phyloP scores from a whole-genome alignment of 768 basidiomycete genomes.

The Collybiopsis luxurians region DNA sequence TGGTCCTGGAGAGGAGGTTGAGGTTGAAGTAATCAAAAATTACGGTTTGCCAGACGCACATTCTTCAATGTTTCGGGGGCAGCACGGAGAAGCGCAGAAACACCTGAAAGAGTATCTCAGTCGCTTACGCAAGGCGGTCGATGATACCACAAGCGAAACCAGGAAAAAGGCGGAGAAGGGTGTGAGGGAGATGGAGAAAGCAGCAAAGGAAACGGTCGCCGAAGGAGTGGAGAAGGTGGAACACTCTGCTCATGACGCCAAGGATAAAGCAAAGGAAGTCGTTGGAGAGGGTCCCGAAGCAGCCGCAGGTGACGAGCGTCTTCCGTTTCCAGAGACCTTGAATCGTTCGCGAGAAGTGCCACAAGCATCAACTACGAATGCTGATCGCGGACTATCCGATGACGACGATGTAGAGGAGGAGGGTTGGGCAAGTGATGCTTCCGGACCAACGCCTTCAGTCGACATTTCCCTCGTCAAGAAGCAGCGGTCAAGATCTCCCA shows the following conservation, averaged over 20 bases:
- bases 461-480: background rate
- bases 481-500: constrained; percentile 8
- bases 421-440: constrained; percentile 62
- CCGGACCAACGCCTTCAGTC: background rate
- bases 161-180: constrained; percentile 24
- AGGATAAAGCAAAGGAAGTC: background rate
- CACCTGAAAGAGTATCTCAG: constrained; percentile 31
- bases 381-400: no score
- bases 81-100: constrained; percentile 16
- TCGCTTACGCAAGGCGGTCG: constrained; percentile 21
- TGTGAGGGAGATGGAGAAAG: constrained; percentile 14
- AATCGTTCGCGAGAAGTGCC: no score
- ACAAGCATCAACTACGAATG: constrained; percentile 8
- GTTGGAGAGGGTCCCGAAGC: constrained; percentile 3
- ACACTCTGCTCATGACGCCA: background rate
- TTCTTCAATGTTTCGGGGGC: constrained; percentile 17
- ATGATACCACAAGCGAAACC: constrained; percentile 18
- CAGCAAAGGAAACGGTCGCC: constrained; percentile 9
- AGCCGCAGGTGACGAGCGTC: background rate
- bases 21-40: constrained; percentile 60
- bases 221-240: constrained; percentile 4
- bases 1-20: constrained; percentile 67
- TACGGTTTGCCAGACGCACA: constrained; percentile 20
- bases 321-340: background rate
- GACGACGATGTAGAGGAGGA: constrained; percentile 51